A percentile compares a stretch with the other conserved stretches of the same genome.
phyloP scores from a whole-genome alignment of 345 rosid species.

The Salix koriyanagi region DNA sequence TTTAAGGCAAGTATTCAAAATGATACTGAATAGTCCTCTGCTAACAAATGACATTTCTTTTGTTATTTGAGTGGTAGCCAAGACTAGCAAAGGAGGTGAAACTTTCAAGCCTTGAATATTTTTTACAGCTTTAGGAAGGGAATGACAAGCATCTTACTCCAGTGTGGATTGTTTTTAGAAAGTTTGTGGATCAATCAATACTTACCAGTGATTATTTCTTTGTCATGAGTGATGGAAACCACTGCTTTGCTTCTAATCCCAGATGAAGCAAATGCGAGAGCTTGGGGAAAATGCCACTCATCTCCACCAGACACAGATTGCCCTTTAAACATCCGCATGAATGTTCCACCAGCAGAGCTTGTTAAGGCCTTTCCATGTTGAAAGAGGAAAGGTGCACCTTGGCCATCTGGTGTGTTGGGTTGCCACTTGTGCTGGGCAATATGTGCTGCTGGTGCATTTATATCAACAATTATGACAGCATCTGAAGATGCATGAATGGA shows the following conservation, averaged over 20 bases:
- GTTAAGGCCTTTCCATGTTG: slow-evolving; percentile 74
- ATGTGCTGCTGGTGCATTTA: slow-evolving; percentile 88
- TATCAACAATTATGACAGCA: slow-evolving; percentile 66
- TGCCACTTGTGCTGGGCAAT: slow-evolving; percentile 94
- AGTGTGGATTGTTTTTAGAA: not conserved
- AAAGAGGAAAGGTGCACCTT: slow-evolving; percentile 89
- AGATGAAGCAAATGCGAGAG: slow-evolving; percentile 79
- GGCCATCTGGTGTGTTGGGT: slow-evolving; percentile 94
- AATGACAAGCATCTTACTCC: not conserved
- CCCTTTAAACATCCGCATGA: slow-evolving; percentile 92
- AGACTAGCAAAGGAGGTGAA: not conserved
- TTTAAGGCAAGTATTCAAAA: not conserved
- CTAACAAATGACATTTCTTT: not conserved
- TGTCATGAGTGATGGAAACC: slow-evolving; percentile 72
- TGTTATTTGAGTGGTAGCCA: not conserved
- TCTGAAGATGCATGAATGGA: slow-evolving; percentile 88
- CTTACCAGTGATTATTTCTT: slow-evolving; percentile 83
- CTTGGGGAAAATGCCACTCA: slow-evolving; percentile 85
- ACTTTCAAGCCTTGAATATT: not conserved
- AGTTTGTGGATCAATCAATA: not conserved
- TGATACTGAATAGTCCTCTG: not conserved
- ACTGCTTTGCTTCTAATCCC: slow-evolving; percentile 77
- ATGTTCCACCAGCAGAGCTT: slow-evolving; percentile 62
- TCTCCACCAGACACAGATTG: slow-evolving; percentile 54
- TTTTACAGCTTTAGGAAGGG: not conserved